Evolutionary conservation across 108 stramenopile genomes (phyloP).

Genomic region (Seminavis robusta): DNA sequence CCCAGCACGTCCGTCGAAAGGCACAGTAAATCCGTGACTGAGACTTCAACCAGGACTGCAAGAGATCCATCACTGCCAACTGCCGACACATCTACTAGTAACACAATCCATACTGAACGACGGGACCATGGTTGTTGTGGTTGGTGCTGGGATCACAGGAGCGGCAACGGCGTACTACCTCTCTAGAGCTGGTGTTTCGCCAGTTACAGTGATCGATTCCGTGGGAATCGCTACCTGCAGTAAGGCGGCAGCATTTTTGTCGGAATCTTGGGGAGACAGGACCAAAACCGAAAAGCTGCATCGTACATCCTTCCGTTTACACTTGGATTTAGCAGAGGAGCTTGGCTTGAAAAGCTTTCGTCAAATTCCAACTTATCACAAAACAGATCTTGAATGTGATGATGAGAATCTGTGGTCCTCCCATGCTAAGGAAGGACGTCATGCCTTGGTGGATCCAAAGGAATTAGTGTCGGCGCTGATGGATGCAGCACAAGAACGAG

Average conservation of each 20-base stretch:
- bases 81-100: no score
- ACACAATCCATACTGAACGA: no score
- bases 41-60: no score
- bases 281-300: no score
- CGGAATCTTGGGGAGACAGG: no score
- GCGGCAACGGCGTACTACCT: slow-evolving; percentile 22
- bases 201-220: slow-evolving; percentile 10
- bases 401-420: background rate
- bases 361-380: slow-evolving; percentile 3
- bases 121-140: slow-evolving; percentile 18
- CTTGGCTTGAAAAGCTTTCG: slow-evolving; percentile 5
- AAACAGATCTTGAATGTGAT: background rate
- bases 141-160: slow-evolving; percentile 22
- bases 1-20: no score
- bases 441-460: slow-evolving; percentile 22
- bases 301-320: slow-evolving; percentile 18
- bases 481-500: background rate
- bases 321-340: slow-evolving; percentile 17
- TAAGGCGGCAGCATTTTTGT: slow-evolving; percentile 13
- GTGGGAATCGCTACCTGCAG: slow-evolving; percentile 9
- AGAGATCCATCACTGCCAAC: no score
- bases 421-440: background rate
- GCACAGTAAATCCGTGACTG: no score
- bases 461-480: slow-evolving; percentile 12
- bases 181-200: background rate